Base-by-base conservation (phyloP, 148 eudicot genomes). In the Chenopodium berlandieri region DNA sequence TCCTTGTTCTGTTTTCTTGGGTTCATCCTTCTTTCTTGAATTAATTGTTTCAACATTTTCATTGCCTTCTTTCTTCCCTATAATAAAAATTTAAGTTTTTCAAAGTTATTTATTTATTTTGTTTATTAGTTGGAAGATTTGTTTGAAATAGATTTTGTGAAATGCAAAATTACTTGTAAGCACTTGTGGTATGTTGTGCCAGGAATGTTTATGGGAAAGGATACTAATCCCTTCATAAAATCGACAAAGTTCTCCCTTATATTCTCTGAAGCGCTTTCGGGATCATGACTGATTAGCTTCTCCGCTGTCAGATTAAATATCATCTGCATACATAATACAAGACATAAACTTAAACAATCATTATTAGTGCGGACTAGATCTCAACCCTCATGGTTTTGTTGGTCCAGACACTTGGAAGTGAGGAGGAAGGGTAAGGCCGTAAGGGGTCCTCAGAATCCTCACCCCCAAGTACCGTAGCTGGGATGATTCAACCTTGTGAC, bases 11-110 rank as follows among this genome's bases (percentile, higher is more conserved):
- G 72, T 82, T 91, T 90, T 37, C 91, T 87, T 9, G 94, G 94
- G 23, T 34, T 87, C 82, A 80, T 87, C 58, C 99, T 81, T 81
- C 99, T 90, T 83, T 95, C 94, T 75, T 93, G 90, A 75, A 95
- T 78, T 91, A 93, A 84, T 80, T 80, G 83, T 83, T 88, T 92
- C 50, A 95, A 88, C 94, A 89, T 89, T 78, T 65, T 86, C 97
- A 95, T 95, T 67, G 97, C 99, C 86, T 83, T 92, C 77, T 88
- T 95, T 83, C 99, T 88, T 87, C 99, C 99, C 97, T 95, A 14
- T 11, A 30, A 60, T 47, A 17, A 73, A 52, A 10, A 52, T 27
- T 25, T 40, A 40, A 5, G 44, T 37, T 37, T 37, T 37, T 37
- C 5, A 37, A 5, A 37, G 7, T 37, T 37, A 6, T 7, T 37